Evolutionary conservation across 1,284 basidiomycete species (phyloP).

Genomic region (Chondrostereum purpureum): DNA sequence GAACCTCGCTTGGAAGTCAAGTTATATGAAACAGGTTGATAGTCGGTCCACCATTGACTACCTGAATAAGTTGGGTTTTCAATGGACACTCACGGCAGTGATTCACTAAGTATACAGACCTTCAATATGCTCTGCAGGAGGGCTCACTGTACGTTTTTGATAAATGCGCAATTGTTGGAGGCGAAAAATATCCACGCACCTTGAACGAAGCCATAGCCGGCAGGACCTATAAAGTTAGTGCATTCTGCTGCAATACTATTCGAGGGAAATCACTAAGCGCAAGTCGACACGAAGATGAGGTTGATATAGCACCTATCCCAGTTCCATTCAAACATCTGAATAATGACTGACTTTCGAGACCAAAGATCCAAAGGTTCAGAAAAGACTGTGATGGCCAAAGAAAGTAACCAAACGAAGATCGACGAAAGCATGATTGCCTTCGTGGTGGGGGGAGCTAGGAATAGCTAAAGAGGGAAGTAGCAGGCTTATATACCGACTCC

Average conservation of each 20-base stretch:
- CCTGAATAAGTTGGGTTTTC: slow-evolving; percentile 26
- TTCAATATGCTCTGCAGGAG: slow-evolving; percentile 39
- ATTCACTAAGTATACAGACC: slow-evolving; percentile 30
- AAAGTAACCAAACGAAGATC: too few relatives aligned
- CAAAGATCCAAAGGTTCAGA: too few relatives aligned
- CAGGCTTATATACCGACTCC: too few relatives aligned
- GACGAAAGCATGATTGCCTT: too few relatives aligned
- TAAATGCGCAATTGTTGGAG: slow-evolving; percentile 6
- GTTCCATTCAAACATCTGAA: too few relatives aligned
- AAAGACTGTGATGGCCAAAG: too few relatives aligned
- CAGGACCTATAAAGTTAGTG: slow-evolving; percentile 57
- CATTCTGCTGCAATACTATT: slow-evolving; percentile 56
- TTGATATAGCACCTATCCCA: too few relatives aligned
- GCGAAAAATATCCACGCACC: slow-evolving; percentile 24
- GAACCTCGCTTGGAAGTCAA: slow-evolving; percentile 55
- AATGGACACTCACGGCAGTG: not conserved
- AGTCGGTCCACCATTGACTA: slow-evolving; percentile 63
- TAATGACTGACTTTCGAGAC: too few relatives aligned
- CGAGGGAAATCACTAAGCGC: slow-evolving; percentile 8
- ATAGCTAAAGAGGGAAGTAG: too few relatives aligned
- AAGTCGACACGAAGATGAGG: too few relatives aligned
- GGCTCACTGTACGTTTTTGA: slow-evolving; percentile 34
- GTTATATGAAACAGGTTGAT: slow-evolving; percentile 60
- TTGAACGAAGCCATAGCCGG: slow-evolving; percentile 65
- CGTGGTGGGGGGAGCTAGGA: too few relatives aligned